Base-by-base conservation (phyloP, 1,284 basidiomycete species). In the Ceratobasidium sp. region DNA sequence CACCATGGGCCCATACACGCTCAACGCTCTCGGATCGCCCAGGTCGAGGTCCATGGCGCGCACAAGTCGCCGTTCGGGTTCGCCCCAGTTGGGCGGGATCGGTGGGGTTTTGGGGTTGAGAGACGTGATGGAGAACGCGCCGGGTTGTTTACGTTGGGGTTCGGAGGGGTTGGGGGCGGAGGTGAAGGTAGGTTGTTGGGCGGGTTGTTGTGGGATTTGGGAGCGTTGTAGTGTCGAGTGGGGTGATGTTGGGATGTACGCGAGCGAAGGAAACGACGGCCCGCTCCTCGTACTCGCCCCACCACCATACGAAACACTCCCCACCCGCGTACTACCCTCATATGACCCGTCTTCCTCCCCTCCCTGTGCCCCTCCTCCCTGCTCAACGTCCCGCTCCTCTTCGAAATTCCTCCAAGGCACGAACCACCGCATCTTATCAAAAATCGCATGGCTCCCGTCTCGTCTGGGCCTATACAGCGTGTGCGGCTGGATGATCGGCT, bases 1-100 rank as follows among this genome's bases (percentile, higher is more conserved):
- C 61, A 76, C 61, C 72, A 76, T 76, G 1, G 60, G 61, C 23
- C 72, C 72, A 46, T 76, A 76, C 28, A 76, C 44, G 3, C 72
- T 46, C 46, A 76, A 20, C 23, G 72, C 72, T 7, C 61, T 44
- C 9, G 72, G 72, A 26, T 76, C 72, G 26, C 28, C n/a, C 23
- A 76, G 39, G 60, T 76, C 72, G 12, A 76, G 61, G n/a, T 76
- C 53, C 42, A 76, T 49, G 12, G 42, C 44, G 44, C 53, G 44
- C 7, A 61, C 61, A 1, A 76, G 39, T 20, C 56, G 26, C 49
- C n/a, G 44, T 61, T 76, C 72, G 10, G 33, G 15, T 49, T 55
- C 60, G 9, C 44, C 18, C 44, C 46, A 68, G 23, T 68, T 33
- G 18, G 49, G 46, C 23, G 66, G 66, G 9, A 33, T 53, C 26